Conservation (phyloP, 2,329 filamentous ascomycete genomes). For the Exophiala sideris region DNA sequence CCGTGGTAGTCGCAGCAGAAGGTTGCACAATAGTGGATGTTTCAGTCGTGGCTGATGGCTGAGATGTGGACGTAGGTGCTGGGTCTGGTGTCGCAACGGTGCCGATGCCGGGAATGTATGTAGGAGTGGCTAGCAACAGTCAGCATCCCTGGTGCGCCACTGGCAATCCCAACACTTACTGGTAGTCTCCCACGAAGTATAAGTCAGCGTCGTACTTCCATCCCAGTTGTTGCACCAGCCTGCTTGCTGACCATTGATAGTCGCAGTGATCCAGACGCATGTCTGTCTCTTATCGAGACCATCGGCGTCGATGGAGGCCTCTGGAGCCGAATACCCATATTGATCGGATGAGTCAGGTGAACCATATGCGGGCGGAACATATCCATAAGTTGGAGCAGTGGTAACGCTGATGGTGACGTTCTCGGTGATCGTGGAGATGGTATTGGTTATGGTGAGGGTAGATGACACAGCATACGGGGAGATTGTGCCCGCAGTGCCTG, state of each 20-base stretch:
- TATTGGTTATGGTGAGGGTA: conserved; percentile 5
- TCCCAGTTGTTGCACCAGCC: conserved; percentile 29
- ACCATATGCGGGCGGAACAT: background rate
- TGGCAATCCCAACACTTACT: conserved; percentile 7
- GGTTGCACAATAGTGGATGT: conserved; percentile 6
- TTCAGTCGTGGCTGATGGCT: conserved; percentile 3
- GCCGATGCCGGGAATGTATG: conserved; percentile 15
- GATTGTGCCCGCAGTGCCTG: background rate
- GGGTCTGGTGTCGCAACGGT: conserved; percentile 3
- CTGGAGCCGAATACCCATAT: conserved; percentile 6
- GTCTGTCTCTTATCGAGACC: conserved; percentile 27
- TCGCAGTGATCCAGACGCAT: conserved; percentile 26
- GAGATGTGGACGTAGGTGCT: background rate
- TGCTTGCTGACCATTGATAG: conserved; percentile 22
- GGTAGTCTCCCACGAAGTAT: conserved; percentile 26
- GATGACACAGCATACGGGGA: background rate
- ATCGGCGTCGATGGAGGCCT: background rate
- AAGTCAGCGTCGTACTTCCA: conserved; percentile 20
- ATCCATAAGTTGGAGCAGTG: conserved; percentile 1
- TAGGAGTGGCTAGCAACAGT: conserved; percentile 6
- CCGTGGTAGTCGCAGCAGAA: conserved; percentile 7
- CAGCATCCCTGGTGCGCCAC: background rate
- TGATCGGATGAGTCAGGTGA: background rate
- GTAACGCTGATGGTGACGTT: conserved; percentile 2
- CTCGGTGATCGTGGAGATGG: conserved; percentile 7